Evolutionary conservation across 768 basidiomycete species (phyloP), one percentile per base, ranked within the genome.

Genomic region (Amanita subjunquillea): DNA sequence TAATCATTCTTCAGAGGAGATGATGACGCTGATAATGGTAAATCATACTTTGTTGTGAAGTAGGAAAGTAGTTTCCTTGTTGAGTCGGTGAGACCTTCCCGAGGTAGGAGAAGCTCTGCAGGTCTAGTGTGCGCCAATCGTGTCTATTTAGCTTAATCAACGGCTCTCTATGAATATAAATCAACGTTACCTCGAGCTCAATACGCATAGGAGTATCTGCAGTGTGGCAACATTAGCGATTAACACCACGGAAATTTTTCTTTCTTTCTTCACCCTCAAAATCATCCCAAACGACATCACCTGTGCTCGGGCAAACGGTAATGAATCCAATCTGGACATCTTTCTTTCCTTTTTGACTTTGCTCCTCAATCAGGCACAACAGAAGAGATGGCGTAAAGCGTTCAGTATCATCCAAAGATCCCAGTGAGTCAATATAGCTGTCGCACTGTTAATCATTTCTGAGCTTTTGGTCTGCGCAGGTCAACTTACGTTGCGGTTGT

Each of bases 241-340:
- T 23, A 36, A 36, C 30, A 10, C 4, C 4, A 44, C 25, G 13
- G 20, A 15, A n/a, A 32, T 10, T 13, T 13, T 20, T 6, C 30
- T 50, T 29, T 38, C 20, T 50, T 32, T 38, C 22, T 61, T 49
- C 60, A 85, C 89, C 92, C 50, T 87, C 75, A 61, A 94, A 95
- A 51, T 89, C 81, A 60, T 99, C 95, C 82, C 91, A 98, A 2
- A 91, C 70, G 2, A 99, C 86, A 57, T 96, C 94, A 1, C 95
- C 95, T 0, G 92, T 96, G 44, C 83, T 83, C 0, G 93, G 90
- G 53, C 82, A 81, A 13, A 96, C 82, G 13, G 80, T 78, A 32
- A 97, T 74, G 66, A 97, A 72, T 6, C 84, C 84, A 38, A 97
- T 74, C 1, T 60, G 67, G 3, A 80, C 75, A 48, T 74, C 65